Percentiles rank a stretch among this genome's conserved stretches.
Evolutionary conservation across 2,329 filamentous ascomycete species (phyloP).

Genomic region (Sphaerulina vaccinii): DNA sequence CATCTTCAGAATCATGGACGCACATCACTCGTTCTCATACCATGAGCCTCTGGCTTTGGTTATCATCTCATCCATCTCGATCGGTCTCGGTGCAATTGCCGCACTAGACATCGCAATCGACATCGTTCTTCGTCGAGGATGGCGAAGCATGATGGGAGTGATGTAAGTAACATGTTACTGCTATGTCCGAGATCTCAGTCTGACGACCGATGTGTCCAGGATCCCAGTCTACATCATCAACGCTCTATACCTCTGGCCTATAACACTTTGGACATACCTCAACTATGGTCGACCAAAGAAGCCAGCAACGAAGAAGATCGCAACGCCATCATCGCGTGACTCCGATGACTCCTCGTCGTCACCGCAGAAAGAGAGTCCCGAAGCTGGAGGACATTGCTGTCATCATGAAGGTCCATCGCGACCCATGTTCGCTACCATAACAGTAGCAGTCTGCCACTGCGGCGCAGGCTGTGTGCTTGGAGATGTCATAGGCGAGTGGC

Average conservation of each 20-base stretch:
- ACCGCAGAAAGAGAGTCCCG: not conserved
- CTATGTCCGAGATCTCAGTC: too few species aligned
- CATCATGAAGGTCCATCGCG: conserved; percentile 5
- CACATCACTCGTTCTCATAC: not conserved
- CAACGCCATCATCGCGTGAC: conserved; percentile 1
- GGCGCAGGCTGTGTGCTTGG: conserved; percentile 38
- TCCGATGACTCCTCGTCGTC: not conserved
- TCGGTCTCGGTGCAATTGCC: conserved; percentile 12
- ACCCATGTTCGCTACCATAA: conserved; percentile 31
- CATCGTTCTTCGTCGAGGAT: conserved; percentile 15
- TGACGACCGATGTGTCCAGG: too few species aligned
- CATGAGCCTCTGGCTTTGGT: not conserved
- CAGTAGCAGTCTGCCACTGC: conserved; percentile 35
- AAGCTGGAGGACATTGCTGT: not conserved
- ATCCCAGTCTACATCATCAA: conserved; percentile 31
- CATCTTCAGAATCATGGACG: not conserved
- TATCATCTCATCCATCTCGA: conserved; percentile 8
- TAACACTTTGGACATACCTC: conserved; percentile 27
- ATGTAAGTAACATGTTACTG: conserved; percentile 9
- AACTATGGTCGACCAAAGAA: conserved; percentile 27
- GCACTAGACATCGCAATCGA: conserved; percentile 10
- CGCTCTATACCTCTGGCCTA: conserved; percentile 27
- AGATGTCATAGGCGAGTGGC: conserved; percentile 38
- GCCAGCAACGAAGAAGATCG: not conserved
- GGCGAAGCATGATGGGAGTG: conserved; percentile 18